Conservation (phyloP, 371 early-diverging fungal species). For the Polyrhizophydium stewartii region DNA sequence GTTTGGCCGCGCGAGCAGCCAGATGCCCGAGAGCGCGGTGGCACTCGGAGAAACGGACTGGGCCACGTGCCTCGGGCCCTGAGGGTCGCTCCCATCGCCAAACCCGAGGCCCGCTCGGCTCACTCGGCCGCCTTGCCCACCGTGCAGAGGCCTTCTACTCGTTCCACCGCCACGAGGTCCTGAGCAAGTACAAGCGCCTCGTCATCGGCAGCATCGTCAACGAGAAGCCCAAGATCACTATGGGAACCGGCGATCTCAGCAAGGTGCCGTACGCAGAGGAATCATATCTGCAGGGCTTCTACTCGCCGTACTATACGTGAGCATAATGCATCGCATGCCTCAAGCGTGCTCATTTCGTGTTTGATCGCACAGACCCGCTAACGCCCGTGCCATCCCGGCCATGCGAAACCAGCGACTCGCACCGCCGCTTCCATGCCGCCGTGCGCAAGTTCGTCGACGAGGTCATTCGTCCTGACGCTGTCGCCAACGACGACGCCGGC, state of each 20-base stretch:
- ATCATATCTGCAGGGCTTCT: slow-evolving; percentile 50
- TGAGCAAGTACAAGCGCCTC: slow-evolving; percentile 49
- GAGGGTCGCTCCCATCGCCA: too few species aligned
- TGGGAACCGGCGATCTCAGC: slow-evolving; percentile 35
- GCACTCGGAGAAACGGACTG: too few species aligned
- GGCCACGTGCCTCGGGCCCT: too few species aligned
- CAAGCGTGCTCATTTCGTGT: not conserved
- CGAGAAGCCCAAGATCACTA: slow-evolving; percentile 26
- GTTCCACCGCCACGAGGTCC: slow-evolving; percentile 63
- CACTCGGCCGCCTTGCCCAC: not conserved
- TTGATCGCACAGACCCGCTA: not conserved
- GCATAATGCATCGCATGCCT: not conserved
- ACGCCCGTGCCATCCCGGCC: not conserved
- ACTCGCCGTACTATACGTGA: slow-evolving; percentile 49
- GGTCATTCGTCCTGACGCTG: slow-evolving; percentile 43
- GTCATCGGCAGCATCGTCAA: slow-evolving; percentile 47
- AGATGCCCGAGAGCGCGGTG: too few species aligned
- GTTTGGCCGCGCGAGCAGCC: too few species aligned
- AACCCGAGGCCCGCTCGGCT: too few species aligned
- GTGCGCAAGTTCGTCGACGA: slow-evolving; percentile 49
- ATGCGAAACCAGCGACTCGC: slow-evolving; percentile 45
- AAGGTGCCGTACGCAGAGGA: slow-evolving; percentile 60
- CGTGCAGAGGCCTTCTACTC: slow-evolving; percentile 60
- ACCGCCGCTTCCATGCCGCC: slow-evolving; percentile 49
- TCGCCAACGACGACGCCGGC: slow-evolving; percentile 38